These are phyloP conservation scores for Aspergillus leporis DNA, from an alignment of 495 filamentous ascomycete genomes.

Conservation along the genomic window DNA sequence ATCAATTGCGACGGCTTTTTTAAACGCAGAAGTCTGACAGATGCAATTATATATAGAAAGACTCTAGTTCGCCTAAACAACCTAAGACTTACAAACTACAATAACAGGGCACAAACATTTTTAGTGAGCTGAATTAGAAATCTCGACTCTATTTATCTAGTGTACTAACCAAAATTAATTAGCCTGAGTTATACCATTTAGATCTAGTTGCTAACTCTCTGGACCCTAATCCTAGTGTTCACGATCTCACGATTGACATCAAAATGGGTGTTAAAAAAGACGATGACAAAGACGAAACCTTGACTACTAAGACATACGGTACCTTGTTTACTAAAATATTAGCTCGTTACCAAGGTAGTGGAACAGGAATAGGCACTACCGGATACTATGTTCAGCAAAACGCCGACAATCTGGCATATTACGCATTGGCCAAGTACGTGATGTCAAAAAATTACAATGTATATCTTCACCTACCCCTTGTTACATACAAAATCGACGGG, in stretches of 20 bases:
- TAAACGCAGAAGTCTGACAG: slow-evolving; percentile 11
- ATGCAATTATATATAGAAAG: slow-evolving; percentile 11
- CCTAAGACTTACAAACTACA: slow-evolving; percentile 9
- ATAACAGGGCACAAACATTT: slow-evolving; percentile 14
- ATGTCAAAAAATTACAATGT: not conserved
- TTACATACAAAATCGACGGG: not conserved
- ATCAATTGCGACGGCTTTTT: slow-evolving; percentile 13
- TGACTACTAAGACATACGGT: slow-evolving; percentile 3
- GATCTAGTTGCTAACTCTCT: slow-evolving; percentile 10
- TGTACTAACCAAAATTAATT: slow-evolving; percentile 10
- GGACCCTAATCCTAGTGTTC: slow-evolving; percentile 5
- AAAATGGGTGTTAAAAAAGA: too few relatives aligned
- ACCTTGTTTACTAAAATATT: not conserved
- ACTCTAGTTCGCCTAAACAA: slow-evolving; percentile 6
- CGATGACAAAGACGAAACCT: too few relatives aligned
- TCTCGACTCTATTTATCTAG: slow-evolving; percentile 2
- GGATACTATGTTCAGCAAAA: slow-evolving; percentile 13
- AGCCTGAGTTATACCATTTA: slow-evolving; percentile 14
- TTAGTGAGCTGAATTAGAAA: slow-evolving; percentile 9
- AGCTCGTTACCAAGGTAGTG: not conserved
- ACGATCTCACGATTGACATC: slow-evolving; percentile 12
- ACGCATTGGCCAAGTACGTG: slow-evolving; percentile 13
- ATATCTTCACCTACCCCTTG: slow-evolving; percentile 6
- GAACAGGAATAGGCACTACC: not conserved
- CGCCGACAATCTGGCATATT: slow-evolving; percentile 14